Evolutionary conservation across 345 rosid genomes (phyloP).

Genomic region (Lepidium didymum): DNA sequence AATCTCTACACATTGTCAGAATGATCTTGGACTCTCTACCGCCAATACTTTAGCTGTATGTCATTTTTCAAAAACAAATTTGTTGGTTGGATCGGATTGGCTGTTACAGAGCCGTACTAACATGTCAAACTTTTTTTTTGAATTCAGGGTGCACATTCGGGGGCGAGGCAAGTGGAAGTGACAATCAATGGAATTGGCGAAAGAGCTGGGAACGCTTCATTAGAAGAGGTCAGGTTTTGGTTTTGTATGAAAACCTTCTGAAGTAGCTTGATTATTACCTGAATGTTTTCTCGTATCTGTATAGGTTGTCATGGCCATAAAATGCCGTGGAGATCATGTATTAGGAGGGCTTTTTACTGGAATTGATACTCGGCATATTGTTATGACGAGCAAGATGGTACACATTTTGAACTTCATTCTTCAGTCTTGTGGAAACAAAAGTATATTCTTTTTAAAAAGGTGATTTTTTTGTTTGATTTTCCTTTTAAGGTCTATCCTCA

Average conservation of each 20-base stretch:
- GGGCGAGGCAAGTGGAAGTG: slow-evolving; percentile 90
- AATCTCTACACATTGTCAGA: slow-evolving; percentile 91
- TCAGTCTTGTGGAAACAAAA: not conserved
- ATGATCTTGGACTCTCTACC: slow-evolving; percentile 97
- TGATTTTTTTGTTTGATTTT: not conserved
- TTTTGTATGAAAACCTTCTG: not conserved
- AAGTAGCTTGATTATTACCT: not conserved
- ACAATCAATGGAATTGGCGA: slow-evolving; percentile 96
- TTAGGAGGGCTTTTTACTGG: slow-evolving; percentile 81
- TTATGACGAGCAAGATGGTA: slow-evolving; percentile 97
- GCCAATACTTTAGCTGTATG: slow-evolving; percentile 83
- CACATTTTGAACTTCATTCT: not conserved
- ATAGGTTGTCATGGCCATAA: slow-evolving; percentile 87
- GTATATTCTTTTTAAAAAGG: not conserved
- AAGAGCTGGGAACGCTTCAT: slow-evolving; percentile 92
- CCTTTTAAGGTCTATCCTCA: not conserved
- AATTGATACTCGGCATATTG: slow-evolving; percentile 65
- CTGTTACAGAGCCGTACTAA: not conserved
- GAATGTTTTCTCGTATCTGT: not conserved
- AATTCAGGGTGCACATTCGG: slow-evolving; percentile 72
- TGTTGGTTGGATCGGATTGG: not conserved
- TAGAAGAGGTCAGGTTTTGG: slow-evolving; percentile 63
- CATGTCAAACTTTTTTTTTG: not conserved
- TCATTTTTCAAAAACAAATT: too few relatives aligned
- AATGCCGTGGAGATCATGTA: slow-evolving; percentile 73